phyloP scores from a whole-genome alignment of 2,329 filamentous ascomycete genomes.

The Simplicillium sp. region DNA sequence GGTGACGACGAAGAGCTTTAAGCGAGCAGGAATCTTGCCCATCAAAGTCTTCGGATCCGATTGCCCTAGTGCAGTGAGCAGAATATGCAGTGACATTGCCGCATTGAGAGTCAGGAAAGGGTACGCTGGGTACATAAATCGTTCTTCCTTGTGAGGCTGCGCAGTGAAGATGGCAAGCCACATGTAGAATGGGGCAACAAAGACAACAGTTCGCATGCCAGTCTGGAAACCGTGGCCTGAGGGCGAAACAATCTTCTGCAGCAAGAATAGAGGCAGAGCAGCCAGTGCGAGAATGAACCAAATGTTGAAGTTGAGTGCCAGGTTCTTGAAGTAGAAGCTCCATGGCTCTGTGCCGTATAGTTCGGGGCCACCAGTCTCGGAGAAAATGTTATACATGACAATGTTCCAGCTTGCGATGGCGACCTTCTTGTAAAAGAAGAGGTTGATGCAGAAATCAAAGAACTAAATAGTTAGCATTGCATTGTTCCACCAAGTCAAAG shows the following conservation, averaged over 20 bases:
- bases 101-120: slow-evolving; percentile 85
- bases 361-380: slow-evolving; percentile 69
- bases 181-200: slow-evolving; percentile 81
- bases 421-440: slow-evolving; percentile 75
- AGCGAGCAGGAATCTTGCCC: slow-evolving; percentile 60
- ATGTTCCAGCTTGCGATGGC: slow-evolving; percentile 84
- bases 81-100: slow-evolving; percentile 71
- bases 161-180: slow-evolving; percentile 88
- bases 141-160: slow-evolving; percentile 94
- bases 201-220: slow-evolving; percentile 65
- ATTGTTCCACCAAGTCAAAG: not conserved
- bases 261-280: slow-evolving; percentile 63
- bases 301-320: slow-evolving; percentile 88
- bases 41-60: slow-evolving; percentile 56
- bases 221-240: slow-evolving; percentile 57
- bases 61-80: slow-evolving; percentile 66
- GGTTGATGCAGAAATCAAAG: slow-evolving; percentile 62
- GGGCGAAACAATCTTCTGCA: slow-evolving; percentile 59
- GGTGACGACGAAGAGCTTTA: slow-evolving; percentile 61
- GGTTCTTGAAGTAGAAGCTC: slow-evolving; percentile 91
- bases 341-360: slow-evolving; percentile 95
- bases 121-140: slow-evolving; percentile 97
- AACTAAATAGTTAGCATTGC: slow-evolving; percentile 34
- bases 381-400: slow-evolving; percentile 90
- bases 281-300: slow-evolving; percentile 78